Conservation (phyloP, 225 moss, liverwort and hornwort species). For the Pseudoscleropodium purum region DNA sequence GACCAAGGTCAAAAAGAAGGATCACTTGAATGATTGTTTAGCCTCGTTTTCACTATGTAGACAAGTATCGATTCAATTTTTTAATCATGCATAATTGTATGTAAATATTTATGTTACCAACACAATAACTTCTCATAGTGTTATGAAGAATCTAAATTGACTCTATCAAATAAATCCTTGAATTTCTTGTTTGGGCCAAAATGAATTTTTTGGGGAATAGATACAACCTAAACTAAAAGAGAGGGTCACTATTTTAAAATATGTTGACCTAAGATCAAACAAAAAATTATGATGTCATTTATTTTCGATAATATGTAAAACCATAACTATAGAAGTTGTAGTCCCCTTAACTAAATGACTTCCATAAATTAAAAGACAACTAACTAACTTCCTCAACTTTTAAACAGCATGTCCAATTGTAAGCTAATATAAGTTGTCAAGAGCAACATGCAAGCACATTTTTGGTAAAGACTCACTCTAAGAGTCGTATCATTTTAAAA, state of each 20-base stretch:
- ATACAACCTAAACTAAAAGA: neutral
- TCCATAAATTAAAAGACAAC: neutral
- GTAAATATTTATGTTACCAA: neutral
- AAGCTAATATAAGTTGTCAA: neutral
- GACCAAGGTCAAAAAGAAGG: fast-evolving
- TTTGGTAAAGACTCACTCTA: too few relatives aligned
- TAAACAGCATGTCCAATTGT: neutral
- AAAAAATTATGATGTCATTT: neutral
- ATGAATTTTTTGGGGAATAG: fast-evolving
- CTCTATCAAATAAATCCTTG: fast-evolving
- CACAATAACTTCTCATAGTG: too few relatives aligned
- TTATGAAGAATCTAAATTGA: fast-evolving
- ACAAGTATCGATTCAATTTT: neutral
- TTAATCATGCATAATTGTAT: neutral
- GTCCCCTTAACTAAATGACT: fast-evolving
- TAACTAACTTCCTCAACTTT: neutral
- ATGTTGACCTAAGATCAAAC: neutral
- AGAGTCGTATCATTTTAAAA: neutral
- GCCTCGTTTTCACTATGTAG: fast-evolving
- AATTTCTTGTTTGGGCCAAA: neutral
- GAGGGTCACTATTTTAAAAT: neutral
- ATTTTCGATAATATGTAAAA: neutral
- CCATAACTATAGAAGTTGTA: neutral
- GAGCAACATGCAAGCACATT: neutral
- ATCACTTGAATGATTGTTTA: neutral